Evolutionary conservation across 2,329 filamentous ascomycete species (phyloP).

Genomic region (Stagonosporopsis tanaceti): DNA sequence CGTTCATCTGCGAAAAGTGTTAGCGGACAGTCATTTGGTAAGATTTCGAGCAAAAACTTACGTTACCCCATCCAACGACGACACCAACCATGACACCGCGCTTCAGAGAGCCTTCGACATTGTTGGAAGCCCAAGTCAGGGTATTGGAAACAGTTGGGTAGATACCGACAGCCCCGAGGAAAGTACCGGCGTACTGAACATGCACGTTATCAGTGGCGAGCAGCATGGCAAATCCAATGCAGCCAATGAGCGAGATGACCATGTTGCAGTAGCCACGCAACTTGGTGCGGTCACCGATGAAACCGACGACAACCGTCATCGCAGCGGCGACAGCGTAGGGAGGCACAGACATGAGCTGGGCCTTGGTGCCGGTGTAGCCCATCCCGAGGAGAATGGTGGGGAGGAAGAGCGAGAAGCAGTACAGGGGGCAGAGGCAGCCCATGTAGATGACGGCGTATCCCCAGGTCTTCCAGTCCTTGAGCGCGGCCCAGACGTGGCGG

Average conservation of each 20-base stretch:
- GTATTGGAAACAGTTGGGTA: slow-evolving; percentile 89
- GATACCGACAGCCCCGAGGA: slow-evolving; percentile 85
- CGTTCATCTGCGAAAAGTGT: slow-evolving; percentile 65
- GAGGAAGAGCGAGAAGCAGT: slow-evolving; percentile 47
- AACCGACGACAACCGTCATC: slow-evolving; percentile 74
- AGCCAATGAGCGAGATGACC: slow-evolving; percentile 71
- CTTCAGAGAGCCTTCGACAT: slow-evolving; percentile 92
- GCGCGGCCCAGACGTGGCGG: slow-evolving; percentile 53
- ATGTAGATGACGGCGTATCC: slow-evolving; percentile 68
- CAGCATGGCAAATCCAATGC: slow-evolving; percentile 82
- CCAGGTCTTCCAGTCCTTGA: slow-evolving; percentile 60
- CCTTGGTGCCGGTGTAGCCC: slow-evolving; percentile 66
- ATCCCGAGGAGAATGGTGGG: slow-evolving; percentile 59
- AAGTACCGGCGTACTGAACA: slow-evolving; percentile 83
- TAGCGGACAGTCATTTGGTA: background rate
- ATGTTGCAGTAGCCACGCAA: slow-evolving; percentile 85
- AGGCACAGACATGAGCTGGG: slow-evolving; percentile 78
- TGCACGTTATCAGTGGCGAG: slow-evolving; percentile 68
- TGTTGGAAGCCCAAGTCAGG: slow-evolving; percentile 88
- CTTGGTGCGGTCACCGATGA: slow-evolving; percentile 76
- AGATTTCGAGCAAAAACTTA: background rate
- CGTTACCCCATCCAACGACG: slow-evolving; percentile 88
- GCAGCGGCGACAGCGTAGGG: slow-evolving; percentile 77
- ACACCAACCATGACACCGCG: slow-evolving; percentile 86
- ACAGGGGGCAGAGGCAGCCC: slow-evolving; percentile 61